Base-by-base conservation (phyloP, 2,329 filamentous ascomycete genomes). In the Colletotrichum musae region DNA sequence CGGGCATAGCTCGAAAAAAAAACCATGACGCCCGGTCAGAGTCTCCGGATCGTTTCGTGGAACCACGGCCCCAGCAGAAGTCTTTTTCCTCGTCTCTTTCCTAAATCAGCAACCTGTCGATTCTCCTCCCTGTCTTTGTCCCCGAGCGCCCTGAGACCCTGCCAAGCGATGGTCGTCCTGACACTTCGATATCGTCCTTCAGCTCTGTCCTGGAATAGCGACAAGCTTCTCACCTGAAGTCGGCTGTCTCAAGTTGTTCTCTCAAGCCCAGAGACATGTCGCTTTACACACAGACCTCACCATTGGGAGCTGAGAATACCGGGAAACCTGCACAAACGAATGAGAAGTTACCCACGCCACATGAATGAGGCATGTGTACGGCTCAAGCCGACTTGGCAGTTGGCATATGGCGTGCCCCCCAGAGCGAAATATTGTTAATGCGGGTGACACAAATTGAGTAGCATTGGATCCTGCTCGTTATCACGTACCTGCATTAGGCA, bases 161-260 rank as follows among this genome's bases (percentile, higher is more conserved):
- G 50, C 62, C 43, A 66, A 61, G 61, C 18, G 32, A 66, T 24
- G 24, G 57, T 21, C 36, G 39, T 60, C 43, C 26, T 32, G 28
- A 47, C 50, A 62, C 62, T 13, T 51, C 51, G 50, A 59, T 24
- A 16, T 15, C 50, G 56, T 52, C 16, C 51, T 41, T 66, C 66
- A 66, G 50, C 56, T 52, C 26, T 18, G 50, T 64, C 50, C 56
- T n/a, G 51, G 56, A 66, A 60, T 56, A 69, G 56, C 56, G 28
- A 28, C 36, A 39, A 56, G 54, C 21, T 47, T 63, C 16, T 60
- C 51, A 51, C 62, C 50, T 60, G 66, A 57, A 66, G 43, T 51
- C 41, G 52, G 48, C 21, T 58, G 43, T 51, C 39, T 62, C 15
- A 53, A 12, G 12, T 36, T n/a, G 48, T 53, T 13, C 16, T 10